phyloP scores from a whole-genome alignment of 352 stramenopile genomes.

The Pythium utonaiense region DNA sequence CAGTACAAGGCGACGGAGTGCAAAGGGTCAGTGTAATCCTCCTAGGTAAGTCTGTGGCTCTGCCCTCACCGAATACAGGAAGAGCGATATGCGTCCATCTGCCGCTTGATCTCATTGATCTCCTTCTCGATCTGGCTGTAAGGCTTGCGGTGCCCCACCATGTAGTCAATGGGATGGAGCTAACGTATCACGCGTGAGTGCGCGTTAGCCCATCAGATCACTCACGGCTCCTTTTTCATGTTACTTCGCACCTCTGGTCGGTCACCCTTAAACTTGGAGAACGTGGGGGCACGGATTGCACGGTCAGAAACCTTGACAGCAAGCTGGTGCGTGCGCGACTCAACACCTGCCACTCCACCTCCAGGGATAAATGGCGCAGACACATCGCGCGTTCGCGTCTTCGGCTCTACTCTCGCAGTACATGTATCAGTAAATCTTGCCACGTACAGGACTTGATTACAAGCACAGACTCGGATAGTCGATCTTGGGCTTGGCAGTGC shows the following conservation, averaged over 20 bases:
- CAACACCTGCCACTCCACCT: conserved; percentile 30
- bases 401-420: conserved; percentile 64
- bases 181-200: too few relatives aligned
- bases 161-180: conserved; percentile 61
- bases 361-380: conserved; percentile 63
- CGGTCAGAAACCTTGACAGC: conserved; percentile 57
- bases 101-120: conserved; percentile 58
- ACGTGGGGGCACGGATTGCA: conserved; percentile 48
- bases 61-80: conserved; percentile 52
- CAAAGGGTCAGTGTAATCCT: too few relatives aligned
- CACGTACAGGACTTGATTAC: too few relatives aligned
- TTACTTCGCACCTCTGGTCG: conserved; percentile 30
- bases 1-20: too few relatives aligned
- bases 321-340: conserved; percentile 49
- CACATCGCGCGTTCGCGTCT: conserved; percentile 37
- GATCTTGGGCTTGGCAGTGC: conserved; percentile 60
- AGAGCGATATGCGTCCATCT: conserved; percentile 62
- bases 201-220: too few relatives aligned
- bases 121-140: conserved; percentile 78
- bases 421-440: too few relatives aligned
- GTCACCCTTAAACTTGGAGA: conserved; percentile 23
- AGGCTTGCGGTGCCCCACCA: conserved; percentile 47
- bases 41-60: too few relatives aligned
- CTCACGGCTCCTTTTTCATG: too few relatives aligned
- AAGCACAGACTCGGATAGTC: conserved; percentile 79